Base-by-base conservation (phyloP, 768 basidiomycete species). In the Bullera alba region DNA sequence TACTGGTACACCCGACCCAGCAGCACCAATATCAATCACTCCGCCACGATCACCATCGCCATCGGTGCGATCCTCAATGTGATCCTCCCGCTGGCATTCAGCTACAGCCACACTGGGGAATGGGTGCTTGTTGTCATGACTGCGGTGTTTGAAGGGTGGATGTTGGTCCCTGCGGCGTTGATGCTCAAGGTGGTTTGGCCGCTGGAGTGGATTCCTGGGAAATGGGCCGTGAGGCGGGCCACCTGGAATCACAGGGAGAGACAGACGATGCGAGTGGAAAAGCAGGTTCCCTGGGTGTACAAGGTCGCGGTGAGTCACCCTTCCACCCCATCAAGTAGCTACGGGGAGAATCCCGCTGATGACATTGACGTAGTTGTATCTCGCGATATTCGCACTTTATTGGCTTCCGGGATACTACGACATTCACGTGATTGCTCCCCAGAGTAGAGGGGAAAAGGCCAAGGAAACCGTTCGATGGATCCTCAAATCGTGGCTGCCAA, bases 1-100 rank as follows among this genome's bases (percentile, higher is more conserved):
- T 60, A 60, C 47, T 60, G 59, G 59, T 57, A 54, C 46, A 60
- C 59, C 3, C 37, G 59, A 10, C 26, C 35, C 7, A 60, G 55
- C 1, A 42, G 48, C 4, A 28, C 30, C 17, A 55, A 55, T 14
- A 50, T 60, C 48, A 42, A 45, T 32, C 22, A 35, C 16, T 26
- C 25, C 17, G 39, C 44, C 1, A 38, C 45, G 10, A 21, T 32
- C 28, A 23, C 44, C 22, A 16, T n/a, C 16, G 23, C 45, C 28
- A 10, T 19, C 30, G 8, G 10, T 10, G 30, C 17, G 27, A 27
- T 46, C 17, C 30, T 46, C 45, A 12, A 29, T 16, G 22, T n/a
- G 17, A 17, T 49, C 48, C n/a, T n/a, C n/a, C n/a, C n/a, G n/a
- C n/a, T n/a, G n/a, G n/a, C n/a, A n/a, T n/a, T n/a, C n/a, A n/a